Evolutionary conservation across 208 protist genomes (phyloP).

Genomic region (Acanthamoeba triangularis): DNA sequence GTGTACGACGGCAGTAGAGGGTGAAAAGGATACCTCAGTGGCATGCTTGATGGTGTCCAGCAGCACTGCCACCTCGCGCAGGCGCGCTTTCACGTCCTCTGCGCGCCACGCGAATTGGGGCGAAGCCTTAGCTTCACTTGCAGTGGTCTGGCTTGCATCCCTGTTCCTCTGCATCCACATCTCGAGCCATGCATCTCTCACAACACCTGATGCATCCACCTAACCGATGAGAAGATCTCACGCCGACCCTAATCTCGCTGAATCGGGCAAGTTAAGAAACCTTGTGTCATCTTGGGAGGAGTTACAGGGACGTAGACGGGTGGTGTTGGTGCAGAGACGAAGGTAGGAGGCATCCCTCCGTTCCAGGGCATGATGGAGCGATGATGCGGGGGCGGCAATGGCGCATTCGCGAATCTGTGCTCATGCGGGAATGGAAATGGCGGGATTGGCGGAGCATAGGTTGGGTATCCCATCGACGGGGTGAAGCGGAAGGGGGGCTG

Average conservation of each 20-base stretch:
- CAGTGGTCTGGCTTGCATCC: background rate
- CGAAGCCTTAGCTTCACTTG: background rate
- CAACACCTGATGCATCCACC: background rate
- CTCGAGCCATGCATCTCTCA: background rate
- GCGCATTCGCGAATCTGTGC: too few relatives aligned
- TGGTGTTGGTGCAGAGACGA: too few relatives aligned
- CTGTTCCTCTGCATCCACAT: slow-evolving; percentile 10
- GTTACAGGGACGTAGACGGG: background rate
- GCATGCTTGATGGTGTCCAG: background rate
- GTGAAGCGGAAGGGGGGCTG: too few relatives aligned
- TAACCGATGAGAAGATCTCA: too few relatives aligned
- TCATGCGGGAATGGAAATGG: too few relatives aligned
- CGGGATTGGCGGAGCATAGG: too few relatives aligned
- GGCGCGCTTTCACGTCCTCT: slow-evolving; percentile 11
- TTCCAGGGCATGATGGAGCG: background rate
- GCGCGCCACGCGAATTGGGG: background rate
- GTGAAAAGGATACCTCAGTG: slow-evolving; percentile 25
- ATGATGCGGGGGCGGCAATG: too few relatives aligned
- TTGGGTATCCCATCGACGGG: too few relatives aligned
- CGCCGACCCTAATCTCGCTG: too few relatives aligned
- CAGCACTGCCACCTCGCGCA: slow-evolving; percentile 5
- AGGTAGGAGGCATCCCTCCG: too few relatives aligned
- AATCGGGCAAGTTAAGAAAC: too few relatives aligned
- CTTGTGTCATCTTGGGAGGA: background rate
- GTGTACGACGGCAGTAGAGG: background rate